Conservation (phyloP, 1,284 basidiomycete genomes). For the Marasmius sp. region DNA sequence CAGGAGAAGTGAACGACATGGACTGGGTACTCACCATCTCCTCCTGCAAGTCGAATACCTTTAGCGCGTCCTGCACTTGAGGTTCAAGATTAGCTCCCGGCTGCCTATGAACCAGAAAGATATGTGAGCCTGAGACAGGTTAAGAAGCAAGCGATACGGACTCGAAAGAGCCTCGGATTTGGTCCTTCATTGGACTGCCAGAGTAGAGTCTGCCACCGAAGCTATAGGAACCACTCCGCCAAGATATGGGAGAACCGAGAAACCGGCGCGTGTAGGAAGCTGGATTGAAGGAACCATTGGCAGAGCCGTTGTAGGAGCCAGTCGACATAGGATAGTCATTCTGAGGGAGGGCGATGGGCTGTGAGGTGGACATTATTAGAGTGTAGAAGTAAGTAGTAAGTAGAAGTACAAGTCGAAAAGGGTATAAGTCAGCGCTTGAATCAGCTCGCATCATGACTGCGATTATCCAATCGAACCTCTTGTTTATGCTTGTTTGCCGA, state of each 20-base stretch:
- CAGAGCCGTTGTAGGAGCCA: constrained; percentile 49
- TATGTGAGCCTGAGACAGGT: constrained; percentile 44
- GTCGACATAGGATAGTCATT: constrained; percentile 38
- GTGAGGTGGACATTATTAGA: constrained; percentile 33
- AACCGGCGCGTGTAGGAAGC: constrained; percentile 65
- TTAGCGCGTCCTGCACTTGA: constrained; percentile 60
- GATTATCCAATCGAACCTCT: background rate
- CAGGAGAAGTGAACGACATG: constrained; percentile 5
- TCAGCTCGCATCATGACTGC: background rate
- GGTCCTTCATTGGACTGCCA: constrained; percentile 53
- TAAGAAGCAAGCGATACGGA: constrained; percentile 32
- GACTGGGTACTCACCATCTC: constrained; percentile 53
- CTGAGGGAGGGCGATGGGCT: constrained; percentile 57
- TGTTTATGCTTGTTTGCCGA: background rate
- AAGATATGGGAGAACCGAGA: constrained; percentile 70
- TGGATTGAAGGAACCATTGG: constrained; percentile 53
- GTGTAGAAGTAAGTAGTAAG: background rate
- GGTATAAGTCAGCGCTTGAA: constrained; percentile 2
- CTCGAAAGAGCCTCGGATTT: constrained; percentile 63
- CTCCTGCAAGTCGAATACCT: constrained; percentile 66
- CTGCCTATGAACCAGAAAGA: constrained; percentile 41
- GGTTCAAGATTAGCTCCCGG: constrained; percentile 49
- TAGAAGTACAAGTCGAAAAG: constrained; percentile 7
- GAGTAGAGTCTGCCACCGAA: constrained; percentile 58
- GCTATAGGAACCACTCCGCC: constrained; percentile 58